A percentile compares a stretch with the other conserved stretches of the same genome.
phyloP scores from a whole-genome alignment of 2,329 filamentous ascomycete species.

The Bipolaris oryzae region DNA sequence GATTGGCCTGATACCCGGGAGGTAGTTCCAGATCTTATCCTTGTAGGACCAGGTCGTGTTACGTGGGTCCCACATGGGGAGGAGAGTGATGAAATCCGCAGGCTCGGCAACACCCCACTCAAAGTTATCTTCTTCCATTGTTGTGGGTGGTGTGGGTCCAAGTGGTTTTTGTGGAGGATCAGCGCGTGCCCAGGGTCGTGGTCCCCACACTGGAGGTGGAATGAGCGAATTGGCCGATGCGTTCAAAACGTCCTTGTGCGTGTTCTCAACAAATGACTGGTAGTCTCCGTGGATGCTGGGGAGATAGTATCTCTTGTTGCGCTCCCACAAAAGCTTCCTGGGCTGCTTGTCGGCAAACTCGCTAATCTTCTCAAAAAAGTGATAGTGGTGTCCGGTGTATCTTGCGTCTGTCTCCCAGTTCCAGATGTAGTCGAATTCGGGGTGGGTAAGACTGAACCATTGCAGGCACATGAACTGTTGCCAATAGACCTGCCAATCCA shows the following conservation, averaged over 20 bases:
- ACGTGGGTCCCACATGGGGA: conserved; percentile 88
- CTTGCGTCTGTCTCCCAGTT: conserved; percentile 87
- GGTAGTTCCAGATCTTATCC: conserved; percentile 58
- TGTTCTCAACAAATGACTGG: conserved; percentile 52
- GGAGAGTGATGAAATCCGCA: conserved; percentile 89
- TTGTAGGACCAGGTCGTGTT: conserved; percentile 76
- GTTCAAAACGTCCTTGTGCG: conserved; percentile 50
- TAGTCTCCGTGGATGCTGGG: conserved; percentile 59
- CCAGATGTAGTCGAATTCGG: conserved; percentile 79
- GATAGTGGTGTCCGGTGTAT: conserved; percentile 81
- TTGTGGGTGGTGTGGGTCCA: conserved; percentile 74
- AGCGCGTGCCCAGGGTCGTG: conserved; percentile 65
- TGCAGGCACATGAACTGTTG: conserved; percentile 75
- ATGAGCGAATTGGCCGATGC: conserved; percentile 47
- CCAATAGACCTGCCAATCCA: conserved; percentile 58
- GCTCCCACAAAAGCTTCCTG: conserved; percentile 64
- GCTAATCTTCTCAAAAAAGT: conserved; percentile 71
- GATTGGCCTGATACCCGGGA: conserved; percentile 69
- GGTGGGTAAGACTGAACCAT: conserved; percentile 75
- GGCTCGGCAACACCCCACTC: conserved; percentile 88
- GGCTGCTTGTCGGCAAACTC: conserved; percentile 61
- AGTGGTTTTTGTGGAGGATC: conserved; percentile 72
- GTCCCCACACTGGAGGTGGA: conserved; percentile 79
- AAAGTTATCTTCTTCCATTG: conserved; percentile 79
- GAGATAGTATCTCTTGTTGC: conserved; percentile 62